These are phyloP conservation scores for Raffaelea ambrosiae DNA, from an alignment of 2,329 filamentous ascomycete species.

Conservation along the genomic window DNA sequence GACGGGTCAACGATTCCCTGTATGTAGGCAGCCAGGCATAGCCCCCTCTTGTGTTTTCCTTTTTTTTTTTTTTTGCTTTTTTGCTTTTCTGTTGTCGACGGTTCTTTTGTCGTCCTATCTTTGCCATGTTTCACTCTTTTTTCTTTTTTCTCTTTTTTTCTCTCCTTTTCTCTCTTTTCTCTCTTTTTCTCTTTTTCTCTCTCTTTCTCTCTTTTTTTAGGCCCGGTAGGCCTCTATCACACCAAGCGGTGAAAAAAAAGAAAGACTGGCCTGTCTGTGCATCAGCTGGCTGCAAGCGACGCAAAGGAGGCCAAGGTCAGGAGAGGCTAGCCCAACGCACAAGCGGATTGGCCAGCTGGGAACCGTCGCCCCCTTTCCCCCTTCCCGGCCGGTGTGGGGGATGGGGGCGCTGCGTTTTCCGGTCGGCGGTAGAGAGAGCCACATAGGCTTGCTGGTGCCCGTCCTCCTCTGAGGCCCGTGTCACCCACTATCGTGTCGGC, in stretches of 20 bases:
- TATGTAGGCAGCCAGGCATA: too few species aligned
- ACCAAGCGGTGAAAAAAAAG: neutral
- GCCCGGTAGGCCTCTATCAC: neutral
- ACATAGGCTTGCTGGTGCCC: too few species aligned
- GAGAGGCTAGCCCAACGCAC: neutral
- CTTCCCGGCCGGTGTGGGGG: too few species aligned
- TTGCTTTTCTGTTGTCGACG: neutral
- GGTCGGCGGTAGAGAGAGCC: too few species aligned
- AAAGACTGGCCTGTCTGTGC: neutral
- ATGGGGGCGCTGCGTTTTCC: too few species aligned
- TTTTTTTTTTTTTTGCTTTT: neutral
- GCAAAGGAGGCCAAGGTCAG: neutral
- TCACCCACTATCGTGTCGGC: too few species aligned
- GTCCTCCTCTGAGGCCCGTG: too few species aligned
- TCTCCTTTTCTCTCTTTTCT: neutral
- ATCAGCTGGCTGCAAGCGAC: too few species aligned
- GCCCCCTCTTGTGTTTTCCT: neutral
- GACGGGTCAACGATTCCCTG: too few species aligned
- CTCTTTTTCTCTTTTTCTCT: neutral
- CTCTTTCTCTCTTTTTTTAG: too few species aligned
- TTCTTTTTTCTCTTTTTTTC: neutral
- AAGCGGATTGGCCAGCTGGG: too few species aligned
- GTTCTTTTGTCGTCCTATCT: neutral
- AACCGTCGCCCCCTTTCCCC: too few species aligned
- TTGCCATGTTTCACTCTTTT: neutral